Evolutionary conservation across 106 monocot species (phyloP).

Genomic region (Dendrobium chrysotoxum): DNA sequence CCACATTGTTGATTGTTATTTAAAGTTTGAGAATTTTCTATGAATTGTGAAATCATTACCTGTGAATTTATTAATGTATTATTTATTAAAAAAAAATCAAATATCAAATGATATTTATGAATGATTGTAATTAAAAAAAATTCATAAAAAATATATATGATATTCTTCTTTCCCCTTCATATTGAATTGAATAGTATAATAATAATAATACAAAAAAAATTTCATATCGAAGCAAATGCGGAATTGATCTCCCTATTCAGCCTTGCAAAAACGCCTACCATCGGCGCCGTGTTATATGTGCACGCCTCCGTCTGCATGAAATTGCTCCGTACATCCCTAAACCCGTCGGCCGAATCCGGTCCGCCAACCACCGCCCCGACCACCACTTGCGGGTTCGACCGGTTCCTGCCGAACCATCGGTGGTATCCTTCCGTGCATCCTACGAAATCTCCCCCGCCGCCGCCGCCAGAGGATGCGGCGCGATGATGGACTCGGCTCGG

Average conservation of each 20-base stretch:
- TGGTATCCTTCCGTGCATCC: conserved; percentile 58
- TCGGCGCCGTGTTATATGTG: conserved; percentile 59
- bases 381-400: conserved; percentile 45
- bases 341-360: conserved; percentile 34
- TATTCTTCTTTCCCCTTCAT: no score
- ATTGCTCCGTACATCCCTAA: conserved; percentile 44
- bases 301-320: conserved; percentile 63
- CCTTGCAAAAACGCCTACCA: conserved; percentile 56
- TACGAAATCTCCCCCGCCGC: conserved; percentile 28
- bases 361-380: conserved; percentile 55
- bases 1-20: no score
- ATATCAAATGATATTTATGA: no score
- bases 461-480: conserved; percentile 42
- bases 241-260: neutral
- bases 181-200: no score
- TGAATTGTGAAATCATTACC: no score
- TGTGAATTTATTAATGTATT: no score
- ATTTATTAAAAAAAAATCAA: no score
- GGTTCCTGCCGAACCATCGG: conserved; percentile 38
- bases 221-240: no score
- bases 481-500: conserved; percentile 52
- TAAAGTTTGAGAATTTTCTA: no score
- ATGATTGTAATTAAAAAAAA: no score
- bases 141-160: no score
- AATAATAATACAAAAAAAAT: no score